A percentile compares a stretch with the other conserved stretches of the same genome.
These are phyloP conservation scores for Gastroboletus turbinatus DNA, from an alignment of 1,284 basidiomycete genomes.

Conservation along the genomic window DNA sequence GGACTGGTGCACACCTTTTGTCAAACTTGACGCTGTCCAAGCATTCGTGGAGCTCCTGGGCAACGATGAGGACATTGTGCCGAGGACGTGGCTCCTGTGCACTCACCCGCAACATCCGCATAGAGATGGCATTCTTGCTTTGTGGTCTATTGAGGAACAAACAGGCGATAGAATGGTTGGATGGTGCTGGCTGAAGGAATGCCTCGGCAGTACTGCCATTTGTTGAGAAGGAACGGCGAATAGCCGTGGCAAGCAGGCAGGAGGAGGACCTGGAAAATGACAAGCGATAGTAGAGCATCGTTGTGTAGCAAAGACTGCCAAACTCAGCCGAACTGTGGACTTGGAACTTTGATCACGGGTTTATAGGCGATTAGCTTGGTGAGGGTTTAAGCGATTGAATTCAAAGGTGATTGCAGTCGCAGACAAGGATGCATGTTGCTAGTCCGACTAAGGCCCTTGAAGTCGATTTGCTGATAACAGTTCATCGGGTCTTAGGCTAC, in stretches of 20 bases:
- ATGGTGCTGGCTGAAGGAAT: slow-evolving; percentile 51
- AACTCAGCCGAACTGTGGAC: not conserved
- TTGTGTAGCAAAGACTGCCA: not conserved
- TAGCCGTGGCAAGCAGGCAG: not conserved
- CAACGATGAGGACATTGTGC: slow-evolving; percentile 3
- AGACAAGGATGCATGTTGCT: too few relatives aligned
- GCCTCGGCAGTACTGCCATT: slow-evolving; percentile 40
- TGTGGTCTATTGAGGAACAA: slow-evolving; percentile 79
- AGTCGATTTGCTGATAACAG: too few relatives aligned
- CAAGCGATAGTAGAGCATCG: slow-evolving; percentile 13
- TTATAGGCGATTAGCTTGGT: too few relatives aligned
- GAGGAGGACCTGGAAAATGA: not conserved
- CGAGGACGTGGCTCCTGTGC: slow-evolving; percentile 6
- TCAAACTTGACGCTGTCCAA: slow-evolving; percentile 70
- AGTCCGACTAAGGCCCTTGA: too few relatives aligned
- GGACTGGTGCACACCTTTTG: too few relatives aligned
- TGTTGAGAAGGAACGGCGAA: slow-evolving; percentile 24
- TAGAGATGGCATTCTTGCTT: slow-evolving; percentile 88
- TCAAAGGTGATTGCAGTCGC: too few relatives aligned
- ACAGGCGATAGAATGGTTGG: slow-evolving; percentile 57
- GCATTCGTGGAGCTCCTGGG: slow-evolving; percentile 71
- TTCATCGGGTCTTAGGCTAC: too few relatives aligned
- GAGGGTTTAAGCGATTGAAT: too few relatives aligned
- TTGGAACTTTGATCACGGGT: too few relatives aligned
- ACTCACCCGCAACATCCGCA: slow-evolving; percentile 65